phyloP scores from a whole-genome alignment of 2,329 filamentous ascomycete genomes.

The Fusarium setosum region DNA sequence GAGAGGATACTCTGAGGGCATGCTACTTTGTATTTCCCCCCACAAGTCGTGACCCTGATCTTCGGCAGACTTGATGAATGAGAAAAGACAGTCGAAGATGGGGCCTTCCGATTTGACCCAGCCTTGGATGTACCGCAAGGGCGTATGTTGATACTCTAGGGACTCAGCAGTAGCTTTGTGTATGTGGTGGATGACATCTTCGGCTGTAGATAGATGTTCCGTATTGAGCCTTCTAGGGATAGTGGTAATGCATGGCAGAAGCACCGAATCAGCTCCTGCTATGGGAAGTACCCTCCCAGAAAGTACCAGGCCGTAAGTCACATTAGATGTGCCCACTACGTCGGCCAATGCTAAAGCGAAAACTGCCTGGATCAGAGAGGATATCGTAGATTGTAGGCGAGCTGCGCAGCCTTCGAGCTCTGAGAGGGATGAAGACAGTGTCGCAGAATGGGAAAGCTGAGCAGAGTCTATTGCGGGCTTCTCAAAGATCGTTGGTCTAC shows the following conservation, averaged over 20 bases:
- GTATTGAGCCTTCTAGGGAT: not conserved
- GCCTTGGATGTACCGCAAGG: not conserved
- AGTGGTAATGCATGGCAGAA: not conserved
- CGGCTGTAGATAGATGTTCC: not conserved
- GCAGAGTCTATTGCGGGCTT: not conserved
- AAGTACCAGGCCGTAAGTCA: not conserved
- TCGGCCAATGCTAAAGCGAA: not conserved
- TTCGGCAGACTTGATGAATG: not conserved
- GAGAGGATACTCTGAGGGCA: not conserved
- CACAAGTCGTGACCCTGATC: not conserved
- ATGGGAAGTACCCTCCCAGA: not conserved
- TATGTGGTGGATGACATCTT: not conserved
- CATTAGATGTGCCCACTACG: not conserved
- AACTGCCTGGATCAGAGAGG: not conserved
- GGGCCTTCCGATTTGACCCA: not conserved
- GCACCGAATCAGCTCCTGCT: not conserved
- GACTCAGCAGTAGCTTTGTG: not conserved
- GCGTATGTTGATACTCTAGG: not conserved
- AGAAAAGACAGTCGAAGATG: constrained; percentile 2
- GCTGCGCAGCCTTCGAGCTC: not conserved
- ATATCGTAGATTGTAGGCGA: not conserved
- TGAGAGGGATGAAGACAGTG: not conserved
- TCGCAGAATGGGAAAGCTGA: not conserved
- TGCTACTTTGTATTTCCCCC: not conserved
- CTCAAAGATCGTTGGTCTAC: not conserved